Evolutionary conservation across 2,329 filamentous ascomycete species (phyloP).

Genomic region (Arachnopeziza araneosa): DNA sequence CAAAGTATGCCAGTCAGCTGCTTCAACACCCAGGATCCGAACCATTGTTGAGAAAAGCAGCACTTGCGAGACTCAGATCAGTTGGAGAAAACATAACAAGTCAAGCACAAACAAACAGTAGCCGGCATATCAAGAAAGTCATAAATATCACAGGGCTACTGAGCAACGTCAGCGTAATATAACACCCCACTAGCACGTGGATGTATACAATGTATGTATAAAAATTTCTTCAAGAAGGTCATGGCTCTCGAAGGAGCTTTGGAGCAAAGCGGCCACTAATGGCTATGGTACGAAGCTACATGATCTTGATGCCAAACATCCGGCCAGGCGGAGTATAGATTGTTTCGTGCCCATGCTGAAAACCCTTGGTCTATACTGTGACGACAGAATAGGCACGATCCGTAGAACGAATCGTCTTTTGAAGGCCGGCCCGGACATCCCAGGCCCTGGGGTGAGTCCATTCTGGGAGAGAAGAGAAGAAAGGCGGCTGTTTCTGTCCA

Average conservation of each 20-base stretch:
- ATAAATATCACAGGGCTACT: conserved; percentile 4
- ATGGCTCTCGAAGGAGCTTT: background rate
- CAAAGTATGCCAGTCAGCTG: conserved; percentile 18
- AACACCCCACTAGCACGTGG: conserved; percentile 11
- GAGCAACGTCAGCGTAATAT: conserved; percentile 10
- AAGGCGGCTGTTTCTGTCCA: background rate
- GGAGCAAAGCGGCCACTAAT: background rate
- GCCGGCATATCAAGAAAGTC: conserved; percentile 1
- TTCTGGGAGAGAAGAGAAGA: background rate
- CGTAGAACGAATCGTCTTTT: background rate
- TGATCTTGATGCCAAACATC: background rate
- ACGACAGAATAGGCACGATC: conserved; percentile 9
- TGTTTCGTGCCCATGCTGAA: background rate
- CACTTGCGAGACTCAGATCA: conserved; percentile 4
- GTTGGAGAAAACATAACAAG: conserved; percentile 7
- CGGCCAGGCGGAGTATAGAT: conserved; percentile 7
- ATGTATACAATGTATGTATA: conserved; percentile 1
- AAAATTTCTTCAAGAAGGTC: conserved; percentile 6
- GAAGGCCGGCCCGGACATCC: conserved; percentile 7
- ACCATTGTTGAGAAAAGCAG: conserved; percentile 17
- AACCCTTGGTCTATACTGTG: background rate
- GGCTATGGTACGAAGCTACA: conserved; percentile 8
- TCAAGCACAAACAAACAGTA: conserved; percentile 1
- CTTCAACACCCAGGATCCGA: conserved; percentile 21
- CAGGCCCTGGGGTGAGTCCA: background rate